Percentiles rank a stretch among this genome's conserved stretches.
Conservation (phyloP, 192 early-diverging fungal species). For the Mortierella hygrophila region DNA sequence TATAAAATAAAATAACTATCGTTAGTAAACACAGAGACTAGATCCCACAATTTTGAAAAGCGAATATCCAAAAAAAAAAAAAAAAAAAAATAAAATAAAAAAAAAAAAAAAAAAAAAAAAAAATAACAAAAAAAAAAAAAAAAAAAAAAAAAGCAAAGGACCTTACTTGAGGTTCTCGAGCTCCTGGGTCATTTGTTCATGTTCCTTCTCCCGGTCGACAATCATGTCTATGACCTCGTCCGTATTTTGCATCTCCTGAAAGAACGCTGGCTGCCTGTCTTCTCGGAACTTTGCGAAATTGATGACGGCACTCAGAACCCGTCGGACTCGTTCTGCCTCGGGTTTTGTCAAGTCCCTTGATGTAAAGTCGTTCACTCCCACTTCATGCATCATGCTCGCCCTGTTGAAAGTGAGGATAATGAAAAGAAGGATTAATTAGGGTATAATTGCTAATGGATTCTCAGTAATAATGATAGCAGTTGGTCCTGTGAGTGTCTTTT, state of each 20-base stretch:
- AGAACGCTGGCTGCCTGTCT: slow-evolving; percentile 61
- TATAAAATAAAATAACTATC: not conserved
- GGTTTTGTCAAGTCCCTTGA: slow-evolving; percentile 86
- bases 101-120: not conserved
- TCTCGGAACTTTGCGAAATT: slow-evolving; percentile 95
- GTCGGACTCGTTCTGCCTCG: slow-evolving; percentile 71
- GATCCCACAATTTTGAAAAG: too few species aligned
- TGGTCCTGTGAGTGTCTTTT: not conserved
- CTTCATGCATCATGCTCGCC: slow-evolving; percentile 71
- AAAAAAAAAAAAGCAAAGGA: too few species aligned
- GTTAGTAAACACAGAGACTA: not conserved
- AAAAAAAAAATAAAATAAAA: too few species aligned
- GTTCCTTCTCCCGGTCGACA: slow-evolving; percentile 16
- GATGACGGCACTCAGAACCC: slow-evolving; percentile 86
- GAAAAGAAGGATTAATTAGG: not conserved
- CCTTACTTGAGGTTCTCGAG: slow-evolving; percentile 25
- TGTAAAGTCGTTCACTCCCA: slow-evolving; percentile 82
- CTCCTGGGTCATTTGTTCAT: slow-evolving; percentile 11
- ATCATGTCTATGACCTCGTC: slow-evolving; percentile 17
- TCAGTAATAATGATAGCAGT: not conserved
- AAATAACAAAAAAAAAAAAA: too few species aligned
- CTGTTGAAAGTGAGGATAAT: slow-evolving; percentile 35
- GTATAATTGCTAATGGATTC: not conserved
- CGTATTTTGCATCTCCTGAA: slow-evolving; percentile 1
- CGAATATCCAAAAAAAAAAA: not conserved